Percentiles rank a stretch among this genome's conserved stretches.
phyloP scores from a whole-genome alignment of 2,329 filamentous ascomycete genomes.

The Diaporthe longicolla region DNA sequence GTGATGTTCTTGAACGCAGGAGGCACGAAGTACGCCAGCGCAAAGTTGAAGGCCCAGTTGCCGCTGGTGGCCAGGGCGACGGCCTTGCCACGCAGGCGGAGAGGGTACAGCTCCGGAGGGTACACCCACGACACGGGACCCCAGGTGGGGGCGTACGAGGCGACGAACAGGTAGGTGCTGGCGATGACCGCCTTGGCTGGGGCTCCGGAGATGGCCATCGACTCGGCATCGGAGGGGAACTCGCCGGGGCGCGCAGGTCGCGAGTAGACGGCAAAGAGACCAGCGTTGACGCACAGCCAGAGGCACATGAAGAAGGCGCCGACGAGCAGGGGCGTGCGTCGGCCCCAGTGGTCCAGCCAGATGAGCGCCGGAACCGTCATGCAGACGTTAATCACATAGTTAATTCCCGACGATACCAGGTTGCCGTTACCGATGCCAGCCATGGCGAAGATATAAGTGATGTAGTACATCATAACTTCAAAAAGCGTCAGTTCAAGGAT shows the following conservation, averaged over 20 bases:
- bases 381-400: constrained; percentile 84
- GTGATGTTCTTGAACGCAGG: constrained; percentile 55
- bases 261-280: constrained; percentile 60
- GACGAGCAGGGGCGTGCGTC: constrained; percentile 75
- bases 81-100: constrained; percentile 56
- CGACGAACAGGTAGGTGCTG: constrained; percentile 76
- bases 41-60: constrained; percentile 59
- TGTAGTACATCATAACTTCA: constrained; percentile 79
- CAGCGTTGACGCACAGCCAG: constrained; percentile 63
- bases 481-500: background rate
- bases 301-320: constrained; percentile 75
- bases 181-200: constrained; percentile 73
- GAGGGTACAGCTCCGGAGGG: constrained; percentile 62
- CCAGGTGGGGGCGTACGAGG: constrained; percentile 62
- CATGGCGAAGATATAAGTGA: constrained; percentile 80
- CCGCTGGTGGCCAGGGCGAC: constrained; percentile 52
- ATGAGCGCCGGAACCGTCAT: constrained; percentile 84
- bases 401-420: constrained; percentile 77
- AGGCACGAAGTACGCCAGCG: constrained; percentile 56
- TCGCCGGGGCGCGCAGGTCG: constrained; percentile 50
- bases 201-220: constrained; percentile 62
- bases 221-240: constrained; percentile 59
- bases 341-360: constrained; percentile 82
- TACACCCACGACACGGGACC: constrained; percentile 61
- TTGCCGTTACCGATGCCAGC: constrained; percentile 73